phyloP scores from a whole-genome alignment of 2,329 filamentous ascomycete genomes.

The Penicillium hesseltinei region DNA sequence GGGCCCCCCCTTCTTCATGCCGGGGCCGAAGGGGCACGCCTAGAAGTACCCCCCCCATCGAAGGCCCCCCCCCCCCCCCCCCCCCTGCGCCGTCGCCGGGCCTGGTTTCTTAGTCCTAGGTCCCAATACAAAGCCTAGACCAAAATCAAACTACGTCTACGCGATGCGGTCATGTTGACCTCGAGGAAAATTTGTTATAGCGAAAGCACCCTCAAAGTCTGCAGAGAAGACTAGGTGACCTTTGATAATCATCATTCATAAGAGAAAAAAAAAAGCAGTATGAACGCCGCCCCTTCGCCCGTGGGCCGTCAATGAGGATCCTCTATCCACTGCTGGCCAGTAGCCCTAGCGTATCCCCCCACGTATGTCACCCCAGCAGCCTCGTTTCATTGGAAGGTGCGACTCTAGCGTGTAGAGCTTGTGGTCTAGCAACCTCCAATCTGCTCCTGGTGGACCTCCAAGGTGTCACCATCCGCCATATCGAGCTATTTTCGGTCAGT shows the following conservation, averaged over 20 bases:
- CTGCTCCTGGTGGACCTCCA: constrained; percentile 98
- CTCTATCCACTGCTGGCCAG: neutral
- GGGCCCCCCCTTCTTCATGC: no score
- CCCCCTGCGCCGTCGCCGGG: no score
- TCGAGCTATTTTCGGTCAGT: constrained; percentile 65
- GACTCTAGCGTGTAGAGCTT: neutral
- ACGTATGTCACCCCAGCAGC: neutral
- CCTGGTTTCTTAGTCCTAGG: neutral
- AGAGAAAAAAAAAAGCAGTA: constrained; percentile 16
- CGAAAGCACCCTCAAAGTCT: constrained; percentile 9
- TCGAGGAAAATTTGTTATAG: neutral
- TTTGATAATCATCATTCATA: constrained; percentile 23
- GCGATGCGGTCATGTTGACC: neutral
- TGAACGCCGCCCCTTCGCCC: constrained; percentile 8
- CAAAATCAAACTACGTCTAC: neutral
- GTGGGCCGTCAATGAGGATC: constrained; percentile 3
- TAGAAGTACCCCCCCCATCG: no score
- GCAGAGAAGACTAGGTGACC: constrained; percentile 5
- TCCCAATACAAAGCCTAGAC: neutral
- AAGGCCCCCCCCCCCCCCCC: no score
- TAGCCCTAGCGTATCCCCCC: neutral
- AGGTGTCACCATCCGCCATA: constrained; percentile 92
- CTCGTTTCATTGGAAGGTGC: neutral
- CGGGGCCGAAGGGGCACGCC: no score
- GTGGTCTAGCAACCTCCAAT: constrained; percentile 64